Evolutionary conservation across 1,139 yeast species (phyloP), one percentile per base, ranked within the genome.

Genomic region (Geotrichum bryndzae): DNA sequence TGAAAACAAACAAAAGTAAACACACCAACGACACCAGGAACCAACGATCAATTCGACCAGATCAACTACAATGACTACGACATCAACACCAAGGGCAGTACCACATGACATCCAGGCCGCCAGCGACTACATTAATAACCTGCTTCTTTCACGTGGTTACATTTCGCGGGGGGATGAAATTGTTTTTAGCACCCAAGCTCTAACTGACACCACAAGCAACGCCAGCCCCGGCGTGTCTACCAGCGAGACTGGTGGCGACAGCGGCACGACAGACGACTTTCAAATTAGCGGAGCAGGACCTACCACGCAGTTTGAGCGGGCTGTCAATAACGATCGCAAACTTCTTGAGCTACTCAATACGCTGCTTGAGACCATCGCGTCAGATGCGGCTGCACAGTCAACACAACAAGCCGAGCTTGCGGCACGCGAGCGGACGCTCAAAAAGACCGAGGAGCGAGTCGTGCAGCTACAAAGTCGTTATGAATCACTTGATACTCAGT

Each of bases 321-420:
- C 53, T 15, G 22, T 56, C 4, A 46, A 33, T 7, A 69, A 68
- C 54, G 70, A 68, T 58, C 66, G 69, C n/a, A 65, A 69, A 18
- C 64, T 67, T 22, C 69, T 71, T 60, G 71, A 71, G 58, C 67
- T 68, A 13, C 65, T 71, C 5, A 69, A 70, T 59, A 66, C 69
- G 10, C 66, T 71, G n/a, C 61, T 71, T 25, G 67, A 68, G 57
- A 67, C 71, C 1, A 65, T 68, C 13, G 70, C 68, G 29, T 60
- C 61, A 27, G 70, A 69, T 57, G 54, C 66, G 11, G 62, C 61
- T 50, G 62, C 58, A 10, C 22, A 22, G 27, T 38, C 25, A 15
- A n/a, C 41, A 7, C 35, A 41, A 5, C 59, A 53, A 18, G 23
- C 56, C 6, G 33, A 45, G 48, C 52, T 55, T 10, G 54, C 38